Conservation (phyloP, 306 rosid species). For the Ziziphus jujuba region DNA sequence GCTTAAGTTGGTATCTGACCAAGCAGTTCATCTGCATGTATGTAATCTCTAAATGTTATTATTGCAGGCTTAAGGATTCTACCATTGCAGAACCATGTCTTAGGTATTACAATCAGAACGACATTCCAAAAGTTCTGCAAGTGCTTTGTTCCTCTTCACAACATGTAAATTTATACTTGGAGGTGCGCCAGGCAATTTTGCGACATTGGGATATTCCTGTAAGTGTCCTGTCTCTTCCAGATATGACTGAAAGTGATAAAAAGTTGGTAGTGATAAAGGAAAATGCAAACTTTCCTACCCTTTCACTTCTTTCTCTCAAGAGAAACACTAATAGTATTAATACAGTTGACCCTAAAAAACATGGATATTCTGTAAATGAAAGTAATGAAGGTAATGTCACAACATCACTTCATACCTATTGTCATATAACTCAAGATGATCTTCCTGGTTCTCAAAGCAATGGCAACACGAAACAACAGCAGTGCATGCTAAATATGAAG, state of each 20-base stretch:
- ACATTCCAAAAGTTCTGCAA: slow-evolving; percentile 66
- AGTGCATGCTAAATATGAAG: slow-evolving; percentile 27
- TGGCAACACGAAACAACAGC: slow-evolving; percentile 26
- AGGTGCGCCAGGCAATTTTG: slow-evolving; percentile 57
- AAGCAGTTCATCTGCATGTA: slow-evolving; percentile 19
- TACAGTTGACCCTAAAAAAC: too few species aligned
- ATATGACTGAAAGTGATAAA: slow-evolving; percentile 31
- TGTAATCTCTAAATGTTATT: slow-evolving; percentile 28
- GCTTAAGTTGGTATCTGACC: slow-evolving; percentile 16
- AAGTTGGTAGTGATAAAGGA: slow-evolving; percentile 30
- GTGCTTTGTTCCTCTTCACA: slow-evolving; percentile 58
- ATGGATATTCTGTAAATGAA: too few species aligned
- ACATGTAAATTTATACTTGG: slow-evolving; percentile 53
- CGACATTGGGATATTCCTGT: slow-evolving; percentile 71
- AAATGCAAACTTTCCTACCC: slow-evolving; percentile 25
- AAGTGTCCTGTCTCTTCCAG: slow-evolving; percentile 44
- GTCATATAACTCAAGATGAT: too few species aligned
- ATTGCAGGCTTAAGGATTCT: slow-evolving; percentile 68
- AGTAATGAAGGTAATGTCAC: too few species aligned
- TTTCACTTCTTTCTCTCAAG: slow-evolving; percentile 31
- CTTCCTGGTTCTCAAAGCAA: slow-evolving; percentile 31
- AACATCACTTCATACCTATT: too few species aligned
- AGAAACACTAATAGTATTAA: too few species aligned
- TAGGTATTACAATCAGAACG: slow-evolving; percentile 76
- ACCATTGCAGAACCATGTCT: slow-evolving; percentile 47